A percentile compares a stretch with the other conserved stretches of the same genome.
Conservation (phyloP, 2,329 filamentous ascomycete genomes). For the Aspergillus pseudoglaucus region DNA sequence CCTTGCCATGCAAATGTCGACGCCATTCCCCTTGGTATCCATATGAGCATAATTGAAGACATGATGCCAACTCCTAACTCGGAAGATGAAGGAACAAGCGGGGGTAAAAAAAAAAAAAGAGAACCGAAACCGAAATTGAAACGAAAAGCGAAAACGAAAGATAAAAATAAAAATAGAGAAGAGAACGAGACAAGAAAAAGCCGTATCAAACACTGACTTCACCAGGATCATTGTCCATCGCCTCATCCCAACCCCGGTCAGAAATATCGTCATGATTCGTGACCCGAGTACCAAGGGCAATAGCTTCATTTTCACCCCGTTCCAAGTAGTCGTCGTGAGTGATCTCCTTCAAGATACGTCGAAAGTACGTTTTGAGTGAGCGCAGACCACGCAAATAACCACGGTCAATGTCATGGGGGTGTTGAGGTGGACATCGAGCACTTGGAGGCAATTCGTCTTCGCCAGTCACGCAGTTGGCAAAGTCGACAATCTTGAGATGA, state of each 20-base stretch:
- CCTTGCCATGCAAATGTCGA: constrained; percentile 14
- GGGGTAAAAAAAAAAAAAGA: constrained; percentile 4
- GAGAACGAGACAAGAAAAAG: background rate
- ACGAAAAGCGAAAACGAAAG: constrained; percentile 6
- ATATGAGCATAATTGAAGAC: constrained; percentile 3
- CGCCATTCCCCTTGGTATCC: constrained; percentile 8
- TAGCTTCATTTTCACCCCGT: constrained; percentile 37
- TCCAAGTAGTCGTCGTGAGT: constrained; percentile 41
- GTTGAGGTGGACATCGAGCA: constrained; percentile 67
- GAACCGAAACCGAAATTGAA: constrained; percentile 5
- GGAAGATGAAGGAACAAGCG: constrained; percentile 3
- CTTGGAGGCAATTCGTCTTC: constrained; percentile 60
- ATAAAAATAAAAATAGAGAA: background rate
- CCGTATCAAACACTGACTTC: constrained; percentile 36
- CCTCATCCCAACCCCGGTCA: constrained; percentile 34
- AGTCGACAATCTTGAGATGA: constrained; percentile 95
- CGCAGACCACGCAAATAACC: constrained; percentile 83
- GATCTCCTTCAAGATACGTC: constrained; percentile 77
- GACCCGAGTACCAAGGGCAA: constrained; percentile 29
- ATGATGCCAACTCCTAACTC: constrained; percentile 12
- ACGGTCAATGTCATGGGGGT: constrained; percentile 73
- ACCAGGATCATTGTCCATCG: constrained; percentile 38
- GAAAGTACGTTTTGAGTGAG: constrained; percentile 74
- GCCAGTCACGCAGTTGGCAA: constrained; percentile 92
- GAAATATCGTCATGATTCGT: constrained; percentile 23